Conservation (phyloP, 148 eudicot species). For the Rhododendron williamsianum region DNA sequence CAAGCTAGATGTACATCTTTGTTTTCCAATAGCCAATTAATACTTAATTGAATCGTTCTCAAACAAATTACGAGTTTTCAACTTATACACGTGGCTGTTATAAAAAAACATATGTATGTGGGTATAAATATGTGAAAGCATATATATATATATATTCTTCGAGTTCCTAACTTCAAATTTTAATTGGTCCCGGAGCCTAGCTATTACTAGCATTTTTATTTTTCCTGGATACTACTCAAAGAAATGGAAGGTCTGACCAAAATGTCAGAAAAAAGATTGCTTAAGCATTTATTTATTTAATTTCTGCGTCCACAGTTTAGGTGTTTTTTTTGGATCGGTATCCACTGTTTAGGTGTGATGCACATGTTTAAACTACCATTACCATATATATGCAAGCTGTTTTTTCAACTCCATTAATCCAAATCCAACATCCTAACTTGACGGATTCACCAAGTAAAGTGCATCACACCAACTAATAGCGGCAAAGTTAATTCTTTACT, state of each 20-base stretch:
- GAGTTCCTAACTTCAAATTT: not conserved
- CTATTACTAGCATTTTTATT: too few relatives aligned
- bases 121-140: too few relatives aligned
- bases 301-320: too few relatives aligned
- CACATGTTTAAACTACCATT: too few relatives aligned
- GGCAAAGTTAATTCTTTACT: not conserved
- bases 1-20: not conserved
- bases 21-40: not conserved
- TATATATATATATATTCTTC: not conserved
- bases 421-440: not conserved
- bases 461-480: not conserved
- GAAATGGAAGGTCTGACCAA: not conserved
- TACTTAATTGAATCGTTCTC: not conserved
- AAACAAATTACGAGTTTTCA: not conserved
- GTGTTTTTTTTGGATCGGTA: too few relatives aligned
- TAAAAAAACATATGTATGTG: too few relatives aligned
- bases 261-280: not conserved
- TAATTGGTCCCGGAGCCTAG: not conserved
- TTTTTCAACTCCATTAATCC: too few relatives aligned
- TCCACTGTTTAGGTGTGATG: too few relatives aligned
- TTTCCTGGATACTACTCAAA: not conserved
- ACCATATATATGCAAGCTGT: too few relatives aligned
- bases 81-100: not conserved
- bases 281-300: not conserved
- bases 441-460: not conserved